Percentiles rank a stretch among this genome's conserved stretches.
Evolutionary conservation across 2,329 filamentous ascomycete species (phyloP).

Genomic region (Didymellaceae sp.): DNA sequence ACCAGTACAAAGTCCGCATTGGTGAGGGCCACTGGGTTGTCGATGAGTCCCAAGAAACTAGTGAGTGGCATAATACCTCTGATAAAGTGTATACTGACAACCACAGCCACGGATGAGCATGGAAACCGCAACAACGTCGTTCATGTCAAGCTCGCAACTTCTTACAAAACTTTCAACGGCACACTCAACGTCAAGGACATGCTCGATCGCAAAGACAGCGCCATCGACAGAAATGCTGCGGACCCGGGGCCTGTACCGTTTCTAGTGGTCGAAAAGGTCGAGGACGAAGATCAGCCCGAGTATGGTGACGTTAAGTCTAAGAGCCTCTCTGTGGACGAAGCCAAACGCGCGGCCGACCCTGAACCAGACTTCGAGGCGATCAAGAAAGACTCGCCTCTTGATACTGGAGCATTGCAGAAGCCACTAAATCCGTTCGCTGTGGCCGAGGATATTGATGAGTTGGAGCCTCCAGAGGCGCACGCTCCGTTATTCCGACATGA

Average conservation of each 20-base stretch:
- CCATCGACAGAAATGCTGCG: slow-evolving; percentile 11
- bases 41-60: slow-evolving; percentile 66
- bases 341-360: slow-evolving; percentile 32
- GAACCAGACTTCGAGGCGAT: slow-evolving; percentile 29
- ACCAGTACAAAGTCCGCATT: slow-evolving; percentile 78
- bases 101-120: slow-evolving; percentile 57
- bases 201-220: slow-evolving; percentile 28
- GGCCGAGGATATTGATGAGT: slow-evolving; percentile 36
- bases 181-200: slow-evolving; percentile 3
- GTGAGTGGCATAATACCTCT: slow-evolving; percentile 53
- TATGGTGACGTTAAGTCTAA: slow-evolving; percentile 23
- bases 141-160: slow-evolving; percentile 35
- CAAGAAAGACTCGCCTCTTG: slow-evolving; percentile 20
- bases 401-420: slow-evolving; percentile 15
- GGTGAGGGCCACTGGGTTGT: slow-evolving; percentile 70
- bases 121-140: slow-evolving; percentile 64
- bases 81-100: slow-evolving; percentile 21
- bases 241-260: slow-evolving; percentile 27
- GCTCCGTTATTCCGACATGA: slow-evolving; percentile 46
- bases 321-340: slow-evolving; percentile 19
- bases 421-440: slow-evolving; percentile 35
- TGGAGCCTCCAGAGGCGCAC: slow-evolving; percentile 20
- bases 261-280: slow-evolving; percentile 32
- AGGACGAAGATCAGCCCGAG: slow-evolving; percentile 26
- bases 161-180: neutral